phyloP scores from a whole-genome alignment of 176 grass and related monocot genomes.

The Puya raimondii region DNA sequence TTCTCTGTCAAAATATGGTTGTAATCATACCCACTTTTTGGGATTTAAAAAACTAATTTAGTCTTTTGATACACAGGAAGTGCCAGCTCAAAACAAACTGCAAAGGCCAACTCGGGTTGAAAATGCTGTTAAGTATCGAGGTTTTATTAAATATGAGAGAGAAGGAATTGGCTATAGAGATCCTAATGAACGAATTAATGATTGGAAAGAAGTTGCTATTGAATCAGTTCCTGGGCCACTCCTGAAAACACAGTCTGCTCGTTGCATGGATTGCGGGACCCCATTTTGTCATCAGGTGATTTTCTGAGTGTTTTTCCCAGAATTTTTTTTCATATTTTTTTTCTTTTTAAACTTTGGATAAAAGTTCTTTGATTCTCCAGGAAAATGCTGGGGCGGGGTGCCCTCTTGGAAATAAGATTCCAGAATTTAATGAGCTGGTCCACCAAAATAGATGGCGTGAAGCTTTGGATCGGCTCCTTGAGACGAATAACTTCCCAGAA shows the following conservation, averaged over 20 bases:
- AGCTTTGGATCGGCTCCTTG: constrained; percentile 82
- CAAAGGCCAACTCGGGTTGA: constrained; percentile 52
- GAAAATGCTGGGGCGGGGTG: constrained; percentile 93
- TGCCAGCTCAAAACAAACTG: constrained; percentile 14
- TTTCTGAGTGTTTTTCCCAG: background rate
- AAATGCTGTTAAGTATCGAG: constrained; percentile 63
- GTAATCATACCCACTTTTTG: too few species aligned
- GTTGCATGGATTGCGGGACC: constrained; percentile 99
- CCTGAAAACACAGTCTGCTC: constrained; percentile 86
- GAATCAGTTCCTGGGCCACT: constrained; percentile 77
- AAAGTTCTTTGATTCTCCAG: constrained; percentile 25
- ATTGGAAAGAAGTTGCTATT: constrained; percentile 90
- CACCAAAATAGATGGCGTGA: constrained; percentile 90
- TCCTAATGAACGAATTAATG: constrained; percentile 54
- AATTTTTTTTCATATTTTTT: background rate
- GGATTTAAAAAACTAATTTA: too few species aligned
- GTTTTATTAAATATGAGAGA: constrained; percentile 85
- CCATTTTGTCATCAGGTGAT: constrained; percentile 97
- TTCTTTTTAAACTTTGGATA: constrained; percentile 1
- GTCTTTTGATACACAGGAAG: constrained; percentile 40
- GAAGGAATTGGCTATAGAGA: constrained; percentile 78
- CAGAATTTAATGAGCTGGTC: constrained; percentile 96
- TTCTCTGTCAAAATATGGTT: too few species aligned
- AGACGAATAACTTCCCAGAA: constrained; percentile 99
- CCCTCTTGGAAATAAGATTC: constrained; percentile 98